Percentiles rank a stretch among this genome's conserved stretches.
Evolutionary conservation across 176 grass and related monocot species (phyloP).

Genomic region (Oropetium thomaeum): DNA sequence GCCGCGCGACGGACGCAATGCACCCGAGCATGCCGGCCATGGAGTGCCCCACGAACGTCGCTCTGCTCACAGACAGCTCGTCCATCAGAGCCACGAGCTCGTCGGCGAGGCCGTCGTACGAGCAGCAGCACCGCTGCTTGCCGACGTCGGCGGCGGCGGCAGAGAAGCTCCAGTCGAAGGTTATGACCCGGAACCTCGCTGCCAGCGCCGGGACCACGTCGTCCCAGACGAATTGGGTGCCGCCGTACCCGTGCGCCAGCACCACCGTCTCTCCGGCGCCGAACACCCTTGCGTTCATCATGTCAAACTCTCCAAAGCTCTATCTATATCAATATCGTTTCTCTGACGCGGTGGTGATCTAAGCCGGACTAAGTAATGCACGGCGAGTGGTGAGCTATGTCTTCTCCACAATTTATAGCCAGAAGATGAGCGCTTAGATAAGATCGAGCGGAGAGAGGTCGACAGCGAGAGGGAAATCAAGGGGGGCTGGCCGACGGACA

Average conservation of each 20-base stretch:
- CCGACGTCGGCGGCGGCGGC: neutral
- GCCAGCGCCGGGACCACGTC: slow-evolving; percentile 46
- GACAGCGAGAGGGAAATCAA: slow-evolving; percentile 14
- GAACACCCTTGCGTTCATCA: slow-evolving; percentile 41
- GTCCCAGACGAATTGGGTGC: slow-evolving; percentile 64
- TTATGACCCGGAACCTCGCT: slow-evolving; percentile 51
- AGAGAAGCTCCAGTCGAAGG: slow-evolving; percentile 93
- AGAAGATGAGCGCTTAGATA: slow-evolving; percentile 12
- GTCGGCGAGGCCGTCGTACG: slow-evolving; percentile 52
- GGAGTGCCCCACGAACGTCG: slow-evolving; percentile 68
- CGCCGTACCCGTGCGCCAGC: slow-evolving; percentile 75
- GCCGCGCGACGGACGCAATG: slow-evolving; percentile 64
- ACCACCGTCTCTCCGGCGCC: slow-evolving; percentile 48
- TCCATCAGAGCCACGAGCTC: slow-evolving; percentile 60
- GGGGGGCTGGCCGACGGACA: slow-evolving; percentile 27
- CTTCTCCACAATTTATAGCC: slow-evolving; percentile 33
- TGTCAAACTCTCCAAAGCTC: neutral
- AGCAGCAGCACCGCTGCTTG: slow-evolving; percentile 29
- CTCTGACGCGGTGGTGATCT: neutral
- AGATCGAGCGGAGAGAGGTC: slow-evolving; percentile 10
- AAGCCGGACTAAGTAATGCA: slow-evolving; percentile 6
- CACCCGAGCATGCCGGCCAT: slow-evolving; percentile 90
- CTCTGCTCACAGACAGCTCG: slow-evolving; percentile 13
- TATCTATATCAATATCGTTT: neutral
- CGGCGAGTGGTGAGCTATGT: neutral